Evolutionary conservation across 192 early-diverging fungal species (phyloP).

Genomic region (Coemansia guatemalensis): DNA sequence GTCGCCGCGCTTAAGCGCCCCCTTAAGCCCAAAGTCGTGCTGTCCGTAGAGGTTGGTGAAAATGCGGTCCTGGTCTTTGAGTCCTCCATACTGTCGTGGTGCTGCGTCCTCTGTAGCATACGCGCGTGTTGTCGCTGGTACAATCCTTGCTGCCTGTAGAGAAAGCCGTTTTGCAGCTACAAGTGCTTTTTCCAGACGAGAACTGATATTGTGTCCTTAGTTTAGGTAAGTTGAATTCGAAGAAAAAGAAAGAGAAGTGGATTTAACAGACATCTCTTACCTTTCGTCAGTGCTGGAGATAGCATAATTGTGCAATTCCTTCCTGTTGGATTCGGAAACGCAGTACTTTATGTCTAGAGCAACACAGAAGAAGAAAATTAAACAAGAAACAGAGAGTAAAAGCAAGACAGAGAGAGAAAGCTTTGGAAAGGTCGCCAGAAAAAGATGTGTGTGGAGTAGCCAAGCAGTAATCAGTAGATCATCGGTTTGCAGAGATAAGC

Average conservation of each 20-base stretch:
- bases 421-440: too few relatives aligned
- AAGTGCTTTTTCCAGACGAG: background rate
- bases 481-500: too few relatives aligned
- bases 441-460: too few relatives aligned
- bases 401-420: too few relatives aligned
- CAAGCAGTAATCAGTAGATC: too few relatives aligned
- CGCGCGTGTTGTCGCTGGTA: slow-evolving; percentile 1
- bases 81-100: slow-evolving; percentile 58
- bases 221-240: background rate
- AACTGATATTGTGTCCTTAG: background rate
- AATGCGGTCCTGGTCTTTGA: slow-evolving; percentile 93
- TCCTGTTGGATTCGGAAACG: background rate
- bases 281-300: slow-evolving; percentile 16
- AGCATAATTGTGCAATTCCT: slow-evolving; percentile 1
- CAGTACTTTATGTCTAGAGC: background rate
- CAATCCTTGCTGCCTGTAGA: background rate
- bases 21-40: slow-evolving; percentile 87
- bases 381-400: background rate
- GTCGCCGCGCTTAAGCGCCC: slow-evolving; percentile 93
- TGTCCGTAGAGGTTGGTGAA: slow-evolving; percentile 96
- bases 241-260: background rate
- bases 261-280: background rate
- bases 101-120: slow-evolving; percentile 38
- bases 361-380: background rate
- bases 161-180: background rate